These are phyloP conservation scores for Aurifilum marmelostoma DNA, from an alignment of 2,329 filamentous ascomycete species.

Conservation along the genomic window DNA sequence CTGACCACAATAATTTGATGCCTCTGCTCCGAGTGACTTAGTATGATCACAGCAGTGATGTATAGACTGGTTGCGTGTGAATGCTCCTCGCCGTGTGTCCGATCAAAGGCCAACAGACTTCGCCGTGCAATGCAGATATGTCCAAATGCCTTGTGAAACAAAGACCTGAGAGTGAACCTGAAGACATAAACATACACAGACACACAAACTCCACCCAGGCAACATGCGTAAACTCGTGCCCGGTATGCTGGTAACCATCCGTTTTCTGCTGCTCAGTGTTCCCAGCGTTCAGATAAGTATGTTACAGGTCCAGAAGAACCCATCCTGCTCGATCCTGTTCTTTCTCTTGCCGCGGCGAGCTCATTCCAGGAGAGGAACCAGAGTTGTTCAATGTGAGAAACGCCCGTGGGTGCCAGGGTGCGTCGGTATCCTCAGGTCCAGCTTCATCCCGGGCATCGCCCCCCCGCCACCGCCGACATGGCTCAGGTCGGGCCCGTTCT, in stretches of 20 bases:
- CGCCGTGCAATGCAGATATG: background rate
- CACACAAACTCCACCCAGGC: background rate
- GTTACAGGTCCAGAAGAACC: too few relatives aligned
- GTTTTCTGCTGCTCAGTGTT: background rate
- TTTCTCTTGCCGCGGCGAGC: too few relatives aligned
- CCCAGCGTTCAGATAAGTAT: background rate
- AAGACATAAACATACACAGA: background rate
- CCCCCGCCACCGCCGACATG: conserved; percentile 16
- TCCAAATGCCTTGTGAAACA: background rate
- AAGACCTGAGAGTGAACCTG: background rate
- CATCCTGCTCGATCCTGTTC: background rate
- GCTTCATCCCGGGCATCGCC: background rate
- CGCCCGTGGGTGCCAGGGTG: conserved; percentile 5
- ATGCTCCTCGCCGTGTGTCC: background rate
- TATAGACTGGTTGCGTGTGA: background rate
- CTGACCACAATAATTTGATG: background rate
- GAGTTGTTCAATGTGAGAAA: conserved; percentile 10
- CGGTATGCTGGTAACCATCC: background rate
- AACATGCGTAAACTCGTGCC: background rate
- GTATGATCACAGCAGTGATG: background rate
- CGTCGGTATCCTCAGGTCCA: conserved; percentile 16
- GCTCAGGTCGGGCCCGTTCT: conserved; percentile 31
- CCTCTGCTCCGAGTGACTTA: background rate
- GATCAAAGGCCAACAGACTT: background rate
- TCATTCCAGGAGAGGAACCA: background rate